Evolutionary conservation across 116 monocot genomes (phyloP).

Genomic region (Papilionanthe hybrid): DNA sequence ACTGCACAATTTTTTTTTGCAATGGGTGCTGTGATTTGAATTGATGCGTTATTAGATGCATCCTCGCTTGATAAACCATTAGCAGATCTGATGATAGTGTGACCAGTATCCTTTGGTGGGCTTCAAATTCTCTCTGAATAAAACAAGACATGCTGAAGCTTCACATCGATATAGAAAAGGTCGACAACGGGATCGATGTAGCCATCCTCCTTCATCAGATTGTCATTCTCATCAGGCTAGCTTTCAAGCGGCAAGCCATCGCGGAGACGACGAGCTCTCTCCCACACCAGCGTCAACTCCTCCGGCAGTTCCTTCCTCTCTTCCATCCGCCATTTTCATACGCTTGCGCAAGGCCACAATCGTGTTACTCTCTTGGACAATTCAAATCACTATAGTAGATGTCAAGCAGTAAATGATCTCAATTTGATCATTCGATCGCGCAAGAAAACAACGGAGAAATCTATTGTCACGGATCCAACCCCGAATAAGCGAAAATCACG

Average conservation of each 20-base stretch:
- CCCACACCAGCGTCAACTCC: too few species aligned
- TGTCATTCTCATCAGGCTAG: slow-evolving; percentile 18
- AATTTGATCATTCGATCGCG: too few species aligned
- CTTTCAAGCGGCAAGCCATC: background rate
- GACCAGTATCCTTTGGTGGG: slow-evolving; percentile 9
- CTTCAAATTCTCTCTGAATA: slow-evolving; percentile 46
- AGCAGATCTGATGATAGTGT: slow-evolving; percentile 14
- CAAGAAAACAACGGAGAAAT: too few species aligned
- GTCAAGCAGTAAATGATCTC: too few species aligned
- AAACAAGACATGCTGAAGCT: slow-evolving; percentile 41
- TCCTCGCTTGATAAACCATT: slow-evolving; percentile 15
- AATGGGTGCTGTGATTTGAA: background rate
- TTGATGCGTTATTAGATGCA: background rate
- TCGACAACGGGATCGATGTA: slow-evolving; percentile 6
- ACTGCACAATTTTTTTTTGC: background rate
- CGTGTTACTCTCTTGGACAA: too few species aligned
- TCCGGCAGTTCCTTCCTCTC: too few species aligned
- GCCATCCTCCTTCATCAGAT: slow-evolving; percentile 1
- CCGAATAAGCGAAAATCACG: too few species aligned
- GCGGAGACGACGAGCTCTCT: too few species aligned
- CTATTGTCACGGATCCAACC: too few species aligned
- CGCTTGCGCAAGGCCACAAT: too few species aligned
- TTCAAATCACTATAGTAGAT: too few species aligned
- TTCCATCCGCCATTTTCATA: too few species aligned
- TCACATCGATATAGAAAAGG: slow-evolving; percentile 51